Percentiles rank a stretch among this genome's conserved stretches.
These are phyloP conservation scores for Scleromitrula shiraiana DNA, from an alignment of 2,329 filamentous ascomycete species.

Conservation along the genomic window DNA sequence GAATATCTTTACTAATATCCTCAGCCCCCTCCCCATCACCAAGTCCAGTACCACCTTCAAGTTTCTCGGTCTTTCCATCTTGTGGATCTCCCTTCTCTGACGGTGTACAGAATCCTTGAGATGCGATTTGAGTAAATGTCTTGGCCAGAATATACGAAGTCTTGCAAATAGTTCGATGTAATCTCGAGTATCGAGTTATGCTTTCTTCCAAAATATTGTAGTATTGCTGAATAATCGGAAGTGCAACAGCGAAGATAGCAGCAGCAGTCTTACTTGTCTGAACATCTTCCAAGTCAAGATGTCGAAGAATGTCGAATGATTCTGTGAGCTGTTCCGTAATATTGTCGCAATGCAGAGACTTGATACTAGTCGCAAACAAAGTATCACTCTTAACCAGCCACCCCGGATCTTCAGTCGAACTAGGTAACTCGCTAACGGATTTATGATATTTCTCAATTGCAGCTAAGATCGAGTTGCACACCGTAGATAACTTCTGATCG, in stretches of 20 bases:
- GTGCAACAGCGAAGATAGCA: slow-evolving; percentile 51
- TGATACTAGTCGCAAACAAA: slow-evolving; percentile 20
- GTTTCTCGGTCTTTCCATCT: slow-evolving; percentile 62
- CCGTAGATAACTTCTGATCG: slow-evolving; percentile 49
- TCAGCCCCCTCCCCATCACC: slow-evolving; percentile 93
- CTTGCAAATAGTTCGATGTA: slow-evolving; percentile 65
- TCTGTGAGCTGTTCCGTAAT: slow-evolving; percentile 32
- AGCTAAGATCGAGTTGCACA: slow-evolving; percentile 71
- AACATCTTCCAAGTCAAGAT: slow-evolving; percentile 36
- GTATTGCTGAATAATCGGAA: slow-evolving; percentile 72
- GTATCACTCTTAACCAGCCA: slow-evolving; percentile 47
- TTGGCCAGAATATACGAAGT: slow-evolving; percentile 69
- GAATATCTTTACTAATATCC: slow-evolving; percentile 95
- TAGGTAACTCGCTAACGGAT: slow-evolving; percentile 44
- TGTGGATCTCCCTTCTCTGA: slow-evolving; percentile 69
- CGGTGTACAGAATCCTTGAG: slow-evolving; percentile 86
- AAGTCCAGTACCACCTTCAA: slow-evolving; percentile 86
- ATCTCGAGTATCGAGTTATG: slow-evolving; percentile 47
- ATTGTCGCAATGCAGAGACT: slow-evolving; percentile 21
- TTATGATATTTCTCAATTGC: slow-evolving; percentile 66
- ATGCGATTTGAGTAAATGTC: slow-evolving; percentile 69
- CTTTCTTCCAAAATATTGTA: slow-evolving; percentile 50
- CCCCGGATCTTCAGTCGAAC: slow-evolving; percentile 49
- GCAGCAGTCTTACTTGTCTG: slow-evolving; percentile 38
- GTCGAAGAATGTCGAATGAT: slow-evolving; percentile 38